Conservation (phyloP, 1,284 basidiomycete species). For the Prillingera fragicola region DNA sequence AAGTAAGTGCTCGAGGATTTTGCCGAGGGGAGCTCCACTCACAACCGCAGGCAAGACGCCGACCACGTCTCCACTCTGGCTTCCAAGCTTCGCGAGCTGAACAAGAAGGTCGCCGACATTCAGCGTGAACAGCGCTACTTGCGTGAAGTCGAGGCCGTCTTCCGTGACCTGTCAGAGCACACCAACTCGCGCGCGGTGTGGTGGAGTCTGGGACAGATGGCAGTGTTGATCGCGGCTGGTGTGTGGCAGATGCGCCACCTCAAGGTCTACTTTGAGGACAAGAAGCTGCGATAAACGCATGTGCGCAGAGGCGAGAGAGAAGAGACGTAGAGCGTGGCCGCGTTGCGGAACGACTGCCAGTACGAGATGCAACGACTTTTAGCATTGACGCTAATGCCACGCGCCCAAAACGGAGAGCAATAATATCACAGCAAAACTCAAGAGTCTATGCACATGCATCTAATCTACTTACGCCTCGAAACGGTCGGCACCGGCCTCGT, state of each 20-base stretch:
- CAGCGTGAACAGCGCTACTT: slow-evolving; percentile 96
- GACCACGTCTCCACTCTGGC: slow-evolving; percentile 83
- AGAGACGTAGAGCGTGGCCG: neutral
- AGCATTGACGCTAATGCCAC: too few relatives aligned
- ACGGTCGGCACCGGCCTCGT: slow-evolving; percentile 40
- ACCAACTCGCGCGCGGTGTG: slow-evolving; percentile 87
- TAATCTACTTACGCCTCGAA: slow-evolving; percentile 25
- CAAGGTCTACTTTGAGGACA: slow-evolving; percentile 81
- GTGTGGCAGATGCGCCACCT: slow-evolving; percentile 90
- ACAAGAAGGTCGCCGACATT: slow-evolving; percentile 86
- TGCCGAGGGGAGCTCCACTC: neutral
- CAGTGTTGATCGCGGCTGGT: slow-evolving; percentile 76
- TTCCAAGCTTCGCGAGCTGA: slow-evolving; percentile 80
- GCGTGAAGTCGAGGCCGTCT: slow-evolving; percentile 88
- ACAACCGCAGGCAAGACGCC: slow-evolving; percentile 40
- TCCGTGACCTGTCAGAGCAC: slow-evolving; percentile 77
- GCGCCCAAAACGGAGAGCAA: too few relatives aligned
- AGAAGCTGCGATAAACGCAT: slow-evolving; percentile 62
- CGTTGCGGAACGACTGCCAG: neutral
- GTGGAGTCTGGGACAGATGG: slow-evolving; percentile 85
- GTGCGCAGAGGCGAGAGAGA: neutral
- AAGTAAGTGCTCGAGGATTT: slow-evolving; percentile 53
- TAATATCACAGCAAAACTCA: too few relatives aligned
- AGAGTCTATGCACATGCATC: slow-evolving; percentile 14
- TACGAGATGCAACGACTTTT: slow-evolving; percentile 2